Base-by-base conservation (phyloP, 768 basidiomycete genomes). In the Plicaturopsis crispa region DNA sequence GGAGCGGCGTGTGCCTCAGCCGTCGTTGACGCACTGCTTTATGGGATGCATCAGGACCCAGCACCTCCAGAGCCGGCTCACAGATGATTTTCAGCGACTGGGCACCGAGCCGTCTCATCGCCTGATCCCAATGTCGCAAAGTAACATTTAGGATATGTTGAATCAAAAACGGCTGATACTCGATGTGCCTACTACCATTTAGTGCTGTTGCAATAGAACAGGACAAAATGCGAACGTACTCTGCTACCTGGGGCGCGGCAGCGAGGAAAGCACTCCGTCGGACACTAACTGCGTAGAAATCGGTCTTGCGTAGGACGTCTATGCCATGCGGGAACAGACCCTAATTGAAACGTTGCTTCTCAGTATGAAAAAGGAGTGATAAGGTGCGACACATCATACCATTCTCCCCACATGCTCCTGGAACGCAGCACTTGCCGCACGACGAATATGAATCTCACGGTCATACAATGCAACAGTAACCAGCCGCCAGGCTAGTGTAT, bases 381-480 rank as follows among this genome's bases (percentile, higher is more conserved):
- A 16, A 38, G 40, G 17, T 31, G 41, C 33, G 30, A 35, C 22
- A 23, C 5, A 19, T 59, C 81, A 57, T 52, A 96, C 94, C 65
- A 84, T 84, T 54, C 96, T 69, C 10, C 96, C 96, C 26, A 97
- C 96, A 52, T 84, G 83, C 63, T 99, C 96, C 60, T 99, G 96
- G 56, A 89, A 98, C 10, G 93, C 89, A 13, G 96, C 96, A 58
- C 94, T 98, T 10, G 93, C 93, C 11, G 96, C 94, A 47, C 96
- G 67, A 18, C 96, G 75, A 39, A 99, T 91, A 44, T 90, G 88
- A 20, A 97, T 79, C 59, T 99, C 96, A 22, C 96, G 76, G 64
- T 99, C 96, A 54, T 79, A 93, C 21, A 90, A 63, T 1, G 94
- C 78, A 18, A 89, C 84, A 17, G 76, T 73, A n/a, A 81, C 77